Conservation (phyloP, 1,284 basidiomycete species). For the Pulveroboletus sp. region DNA sequence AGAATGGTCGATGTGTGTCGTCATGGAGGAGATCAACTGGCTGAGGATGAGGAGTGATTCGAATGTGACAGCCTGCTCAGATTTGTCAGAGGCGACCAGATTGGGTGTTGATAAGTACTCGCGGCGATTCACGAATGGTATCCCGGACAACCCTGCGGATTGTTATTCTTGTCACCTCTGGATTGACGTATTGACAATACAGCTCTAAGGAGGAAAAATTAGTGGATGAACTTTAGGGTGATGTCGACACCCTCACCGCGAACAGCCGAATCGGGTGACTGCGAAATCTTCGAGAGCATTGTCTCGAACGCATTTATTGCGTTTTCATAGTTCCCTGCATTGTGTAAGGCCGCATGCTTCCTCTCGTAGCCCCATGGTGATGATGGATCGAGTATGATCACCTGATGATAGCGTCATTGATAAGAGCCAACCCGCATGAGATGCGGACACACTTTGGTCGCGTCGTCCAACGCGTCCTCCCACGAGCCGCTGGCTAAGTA, state of each 20-base stretch:
- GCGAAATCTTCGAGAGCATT: background rate
- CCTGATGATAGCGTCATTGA: background rate
- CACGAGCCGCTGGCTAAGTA: background rate
- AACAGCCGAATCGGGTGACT: background rate
- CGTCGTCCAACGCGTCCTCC: background rate
- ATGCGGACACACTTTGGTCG: background rate
- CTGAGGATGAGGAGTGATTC: no score
- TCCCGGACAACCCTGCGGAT: background rate
- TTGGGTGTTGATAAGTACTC: background rate
- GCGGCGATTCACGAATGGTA: background rate
- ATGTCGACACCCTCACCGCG: background rate
- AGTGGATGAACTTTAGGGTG: background rate
- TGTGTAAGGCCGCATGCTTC: no score
- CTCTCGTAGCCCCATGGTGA: no score
- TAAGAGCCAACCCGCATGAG: background rate
- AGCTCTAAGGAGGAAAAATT: background rate
- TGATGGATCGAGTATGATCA: no score
- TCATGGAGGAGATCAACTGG: background rate
- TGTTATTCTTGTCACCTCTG: background rate
- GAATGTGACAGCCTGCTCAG: background rate
- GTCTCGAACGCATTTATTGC: background rate
- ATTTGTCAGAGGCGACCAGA: background rate
- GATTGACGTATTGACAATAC: background rate
- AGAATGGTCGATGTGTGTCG: background rate
- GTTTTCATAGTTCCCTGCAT: background rate